phyloP scores from a whole-genome alignment of 495 filamentous ascomycete species.

The Penicillium canariense region DNA sequence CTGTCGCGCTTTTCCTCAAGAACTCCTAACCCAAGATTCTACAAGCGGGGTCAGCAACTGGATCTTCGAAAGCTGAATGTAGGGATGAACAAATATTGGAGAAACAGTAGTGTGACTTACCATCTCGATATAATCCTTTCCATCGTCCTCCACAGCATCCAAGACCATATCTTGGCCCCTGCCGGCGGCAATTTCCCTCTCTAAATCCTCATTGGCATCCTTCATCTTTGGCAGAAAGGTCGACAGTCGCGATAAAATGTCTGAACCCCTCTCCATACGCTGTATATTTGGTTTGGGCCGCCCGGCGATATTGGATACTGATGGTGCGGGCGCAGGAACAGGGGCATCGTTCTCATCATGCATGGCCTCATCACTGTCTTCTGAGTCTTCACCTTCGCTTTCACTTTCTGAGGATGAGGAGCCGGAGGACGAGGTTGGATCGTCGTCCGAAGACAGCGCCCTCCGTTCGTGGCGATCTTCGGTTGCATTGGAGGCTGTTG shows the following conservation, averaged over 20 bases:
- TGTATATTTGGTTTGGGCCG: slow-evolving; percentile 39
- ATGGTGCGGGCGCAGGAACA: slow-evolving; percentile 1
- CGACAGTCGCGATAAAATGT: slow-evolving; percentile 39
- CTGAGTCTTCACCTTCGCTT: slow-evolving; percentile 27
- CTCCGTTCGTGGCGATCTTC: neutral
- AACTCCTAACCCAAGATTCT: slow-evolving; percentile 54
- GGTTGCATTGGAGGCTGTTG: slow-evolving; percentile 6
- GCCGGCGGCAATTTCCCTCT: slow-evolving; percentile 41
- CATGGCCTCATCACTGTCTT: slow-evolving; percentile 23
- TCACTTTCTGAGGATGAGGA: slow-evolving; percentile 26
- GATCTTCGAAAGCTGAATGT: too few species aligned
- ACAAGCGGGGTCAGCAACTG: slow-evolving; percentile 7
- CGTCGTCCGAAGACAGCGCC: slow-evolving; percentile 25
- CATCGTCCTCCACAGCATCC: slow-evolving; percentile 35
- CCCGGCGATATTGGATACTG: slow-evolving; percentile 31
- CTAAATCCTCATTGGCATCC: slow-evolving; percentile 47
- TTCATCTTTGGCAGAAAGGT: slow-evolving; percentile 49
- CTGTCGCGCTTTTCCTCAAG: slow-evolving; percentile 45
- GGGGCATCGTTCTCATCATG: slow-evolving; percentile 9
- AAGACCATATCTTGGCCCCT: slow-evolving; percentile 32
- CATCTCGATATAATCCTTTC: slow-evolving; percentile 53
- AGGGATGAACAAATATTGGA: neutral
- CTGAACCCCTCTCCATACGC: slow-evolving; percentile 27
- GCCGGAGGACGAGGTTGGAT: slow-evolving; percentile 42
- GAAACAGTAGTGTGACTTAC: slow-evolving; percentile 22